Percentiles rank a stretch among this genome's conserved stretches.
Conservation (phyloP, 2,329 filamentous ascomycete species). For the Microdochium paspali region DNA sequence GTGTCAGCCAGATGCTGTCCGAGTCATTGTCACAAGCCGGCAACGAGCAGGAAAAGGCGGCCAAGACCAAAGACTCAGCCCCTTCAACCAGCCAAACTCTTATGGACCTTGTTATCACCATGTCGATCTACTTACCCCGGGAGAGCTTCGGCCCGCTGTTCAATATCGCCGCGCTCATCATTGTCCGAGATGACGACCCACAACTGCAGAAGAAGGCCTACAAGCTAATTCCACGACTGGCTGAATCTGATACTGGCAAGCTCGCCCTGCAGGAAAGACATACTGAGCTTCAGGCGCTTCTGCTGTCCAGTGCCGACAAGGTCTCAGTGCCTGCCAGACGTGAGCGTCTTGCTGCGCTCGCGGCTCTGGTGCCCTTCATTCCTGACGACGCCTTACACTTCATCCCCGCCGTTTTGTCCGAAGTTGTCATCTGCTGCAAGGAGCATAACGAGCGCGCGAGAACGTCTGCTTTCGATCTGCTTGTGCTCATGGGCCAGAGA, state of each 20-base stretch:
- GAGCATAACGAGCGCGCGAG: conserved; percentile 95
- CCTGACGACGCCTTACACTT: conserved; percentile 78
- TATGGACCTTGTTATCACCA: conserved; percentile 94
- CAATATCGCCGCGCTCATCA: conserved; percentile 73
- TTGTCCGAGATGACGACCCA: conserved; percentile 73
- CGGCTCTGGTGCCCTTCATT: conserved; percentile 70
- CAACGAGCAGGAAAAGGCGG: conserved; percentile 45
- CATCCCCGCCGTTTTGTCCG: conserved; percentile 81
- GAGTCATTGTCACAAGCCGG: conserved; percentile 54
- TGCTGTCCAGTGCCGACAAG: conserved; percentile 73
- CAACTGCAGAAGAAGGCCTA: conserved; percentile 99
- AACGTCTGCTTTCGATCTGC: conserved; percentile 78
- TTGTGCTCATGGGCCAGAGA: conserved; percentile 80
- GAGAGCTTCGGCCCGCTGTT: conserved; percentile 81
- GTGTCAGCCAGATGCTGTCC: conserved; percentile 78
- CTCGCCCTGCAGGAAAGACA: conserved; percentile 69
- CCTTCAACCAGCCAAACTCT: conserved; percentile 89
- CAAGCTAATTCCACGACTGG: conserved; percentile 88
- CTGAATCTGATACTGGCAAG: conserved; percentile 68
- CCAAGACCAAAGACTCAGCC: conserved; percentile 56
- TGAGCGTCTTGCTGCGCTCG: conserved; percentile 76
- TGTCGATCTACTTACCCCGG: conserved; percentile 84
- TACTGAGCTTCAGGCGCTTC: conserved; percentile 69
- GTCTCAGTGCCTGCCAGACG: conserved; percentile 78
- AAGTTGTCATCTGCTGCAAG: conserved; percentile 94